Conservation (phyloP, 805 yeast species). For the Candida piceae region DNA sequence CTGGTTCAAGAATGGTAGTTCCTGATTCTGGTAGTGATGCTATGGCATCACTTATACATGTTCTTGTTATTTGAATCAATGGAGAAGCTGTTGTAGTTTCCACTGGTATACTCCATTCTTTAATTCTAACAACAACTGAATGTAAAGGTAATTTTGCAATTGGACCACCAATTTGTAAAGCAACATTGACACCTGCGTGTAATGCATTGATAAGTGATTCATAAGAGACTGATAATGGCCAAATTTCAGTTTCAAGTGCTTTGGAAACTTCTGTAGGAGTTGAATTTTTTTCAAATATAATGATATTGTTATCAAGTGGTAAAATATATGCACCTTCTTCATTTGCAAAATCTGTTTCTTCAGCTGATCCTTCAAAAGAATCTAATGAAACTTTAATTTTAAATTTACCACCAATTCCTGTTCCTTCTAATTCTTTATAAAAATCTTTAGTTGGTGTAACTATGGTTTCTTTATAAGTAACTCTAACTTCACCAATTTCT, state of each 20-base stretch:
- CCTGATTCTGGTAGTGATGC: slow-evolving; percentile 19
- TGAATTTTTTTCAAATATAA: slow-evolving; percentile 31
- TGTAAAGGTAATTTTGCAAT: slow-evolving; percentile 52
- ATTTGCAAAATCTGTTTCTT: slow-evolving; percentile 25
- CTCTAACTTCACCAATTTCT: slow-evolving; percentile 77
- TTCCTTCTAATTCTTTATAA: slow-evolving; percentile 14
- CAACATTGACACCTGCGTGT: slow-evolving; percentile 53
- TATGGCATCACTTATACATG: slow-evolving; percentile 38
- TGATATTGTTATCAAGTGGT: slow-evolving; percentile 44
- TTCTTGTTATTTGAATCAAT: slow-evolving; percentile 42
- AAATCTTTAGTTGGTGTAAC: slow-evolving; percentile 19
- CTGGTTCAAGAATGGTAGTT: slow-evolving; percentile 74
- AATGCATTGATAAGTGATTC: slow-evolving; percentile 51
- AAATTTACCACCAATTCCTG: slow-evolving; percentile 20
- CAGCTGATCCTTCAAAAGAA: slow-evolving; percentile 31
- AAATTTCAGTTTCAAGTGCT: slow-evolving; percentile 22
- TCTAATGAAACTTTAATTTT: slow-evolving; percentile 23
- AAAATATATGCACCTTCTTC: slow-evolving; percentile 37
- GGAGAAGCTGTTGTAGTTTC: slow-evolving; percentile 38
- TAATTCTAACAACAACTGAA: slow-evolving; percentile 52
- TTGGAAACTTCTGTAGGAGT: slow-evolving; percentile 21
- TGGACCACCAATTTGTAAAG: slow-evolving; percentile 65
- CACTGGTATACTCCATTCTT: slow-evolving; percentile 47
- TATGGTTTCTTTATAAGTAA: slow-evolving; percentile 78
- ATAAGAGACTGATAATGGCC: slow-evolving; percentile 45